phyloP scores from a whole-genome alignment of 2,329 filamentous ascomycete species.

The Ophiostoma sp. region DNA sequence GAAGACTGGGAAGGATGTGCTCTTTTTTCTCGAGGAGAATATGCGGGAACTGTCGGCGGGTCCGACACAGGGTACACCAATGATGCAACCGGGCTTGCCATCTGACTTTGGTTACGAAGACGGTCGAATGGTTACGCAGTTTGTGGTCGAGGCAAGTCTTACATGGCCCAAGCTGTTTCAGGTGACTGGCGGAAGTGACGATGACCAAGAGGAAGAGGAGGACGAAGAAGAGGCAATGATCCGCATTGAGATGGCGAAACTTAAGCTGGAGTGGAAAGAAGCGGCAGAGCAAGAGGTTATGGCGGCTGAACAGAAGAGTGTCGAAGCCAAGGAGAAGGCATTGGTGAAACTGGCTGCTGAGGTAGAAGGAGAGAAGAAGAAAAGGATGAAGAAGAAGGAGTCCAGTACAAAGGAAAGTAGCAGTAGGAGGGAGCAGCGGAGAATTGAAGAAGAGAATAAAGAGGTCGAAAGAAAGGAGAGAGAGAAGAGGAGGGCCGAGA shows the following conservation, averaged over 20 bases:
- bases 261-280: not conserved
- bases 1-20: not conserved
- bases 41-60: not conserved
- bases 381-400: not conserved
- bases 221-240: not conserved
- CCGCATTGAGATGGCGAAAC: not conserved
- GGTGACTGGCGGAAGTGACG: not conserved
- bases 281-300: not conserved
- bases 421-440: not conserved
- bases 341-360: not conserved
- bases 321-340: not conserved
- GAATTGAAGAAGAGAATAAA: not conserved
- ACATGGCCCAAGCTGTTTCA: conserved; percentile 13
- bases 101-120: not conserved
- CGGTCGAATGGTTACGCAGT: not conserved
- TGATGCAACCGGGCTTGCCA: not conserved
- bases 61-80: not conserved
- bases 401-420: not conserved
- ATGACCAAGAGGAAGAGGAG: not conserved
- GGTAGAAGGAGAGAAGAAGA: not conserved
- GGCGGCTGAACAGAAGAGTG: not conserved
- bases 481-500: not conserved
- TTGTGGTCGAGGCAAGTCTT: not conserved
- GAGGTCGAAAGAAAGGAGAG: not conserved
- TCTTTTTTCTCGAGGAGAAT: not conserved